Percentiles rank a stretch among this genome's conserved stretches.
These are phyloP conservation scores for Geotrichum bryndzae DNA, from an alignment of 1,139 yeast genomes.

Conservation along the genomic window DNA sequence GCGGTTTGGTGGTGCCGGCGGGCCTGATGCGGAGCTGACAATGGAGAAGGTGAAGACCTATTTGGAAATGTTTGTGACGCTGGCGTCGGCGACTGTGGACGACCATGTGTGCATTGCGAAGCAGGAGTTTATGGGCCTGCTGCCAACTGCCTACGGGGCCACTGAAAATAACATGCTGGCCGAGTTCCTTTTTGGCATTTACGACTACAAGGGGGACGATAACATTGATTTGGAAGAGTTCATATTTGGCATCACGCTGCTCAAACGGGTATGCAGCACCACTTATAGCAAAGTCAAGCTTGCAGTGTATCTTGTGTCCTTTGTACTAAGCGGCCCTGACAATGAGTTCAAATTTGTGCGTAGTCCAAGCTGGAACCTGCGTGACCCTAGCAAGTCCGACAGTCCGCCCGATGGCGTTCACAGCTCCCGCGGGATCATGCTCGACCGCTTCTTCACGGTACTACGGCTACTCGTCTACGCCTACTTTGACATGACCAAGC, in stretches of 20 bases:
- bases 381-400: constrained; percentile 16
- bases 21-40: background rate
- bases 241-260: constrained; percentile 9
- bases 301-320: background rate
- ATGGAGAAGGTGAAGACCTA: background rate
- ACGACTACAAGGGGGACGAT: constrained; percentile 24
- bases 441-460: constrained; percentile 4
- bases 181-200: constrained; percentile 20
- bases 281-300: background rate
- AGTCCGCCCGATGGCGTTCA: constrained; percentile 5
- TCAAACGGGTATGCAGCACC: background rate
- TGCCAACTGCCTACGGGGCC: background rate
- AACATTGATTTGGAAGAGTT: constrained; percentile 23
- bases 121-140: background rate
- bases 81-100: background rate
- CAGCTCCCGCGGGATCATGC: background rate
- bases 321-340: background rate
- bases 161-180: constrained; percentile 2
- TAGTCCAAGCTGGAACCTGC: background rate
- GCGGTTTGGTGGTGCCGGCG: background rate
- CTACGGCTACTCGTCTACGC: constrained; percentile 20
- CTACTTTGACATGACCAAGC: constrained; percentile 21
- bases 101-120: background rate
- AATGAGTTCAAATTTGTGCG: background rate
- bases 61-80: background rate